Conservation (phyloP, 106 monocot genomes). For the Dioscorea zingiberensis region DNA sequence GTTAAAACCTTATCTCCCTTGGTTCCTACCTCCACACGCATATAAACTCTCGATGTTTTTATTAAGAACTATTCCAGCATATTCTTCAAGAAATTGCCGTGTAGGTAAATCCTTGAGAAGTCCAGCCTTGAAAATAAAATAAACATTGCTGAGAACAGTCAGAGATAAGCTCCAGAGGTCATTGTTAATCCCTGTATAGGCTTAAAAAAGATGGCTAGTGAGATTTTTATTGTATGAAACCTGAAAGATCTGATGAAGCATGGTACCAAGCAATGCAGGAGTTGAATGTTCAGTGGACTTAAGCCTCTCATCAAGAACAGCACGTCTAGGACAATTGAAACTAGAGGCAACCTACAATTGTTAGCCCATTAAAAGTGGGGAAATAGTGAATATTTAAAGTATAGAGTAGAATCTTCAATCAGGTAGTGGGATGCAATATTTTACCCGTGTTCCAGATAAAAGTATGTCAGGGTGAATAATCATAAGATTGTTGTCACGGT, state of each 20-base stretch:
- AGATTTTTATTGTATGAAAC: constrained; percentile 22
- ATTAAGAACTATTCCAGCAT: constrained; percentile 50
- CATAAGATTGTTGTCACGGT: constrained; percentile 56
- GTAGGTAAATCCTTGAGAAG: constrained; percentile 68
- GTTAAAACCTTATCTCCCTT: no score
- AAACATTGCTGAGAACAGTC: background rate
- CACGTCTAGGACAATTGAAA: constrained; percentile 77
- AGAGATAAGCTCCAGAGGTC: background rate
- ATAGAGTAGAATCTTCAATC: background rate
- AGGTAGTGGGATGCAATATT: constrained; percentile 5
- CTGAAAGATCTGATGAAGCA: constrained; percentile 99
- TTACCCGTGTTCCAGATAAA: constrained; percentile 88
- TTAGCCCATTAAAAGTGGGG: constrained; percentile 12
- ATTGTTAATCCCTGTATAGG: no score
- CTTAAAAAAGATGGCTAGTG: background rate
- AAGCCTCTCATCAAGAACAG: constrained; percentile 93
- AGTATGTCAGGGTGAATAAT: constrained; percentile 87
- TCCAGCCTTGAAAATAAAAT: constrained; percentile 49
- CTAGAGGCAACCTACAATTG: constrained; percentile 85
- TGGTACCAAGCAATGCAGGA: constrained; percentile 70
- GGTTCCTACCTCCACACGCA: constrained; percentile 70
- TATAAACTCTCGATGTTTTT: constrained; percentile 80
- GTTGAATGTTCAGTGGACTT: constrained; percentile 66
- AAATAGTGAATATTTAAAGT: background rate
- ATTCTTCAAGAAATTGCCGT: constrained; percentile 61